These are phyloP conservation scores for Quercus berberidifolia DNA, from an alignment of 306 rosid genomes.

Conservation along the genomic window DNA sequence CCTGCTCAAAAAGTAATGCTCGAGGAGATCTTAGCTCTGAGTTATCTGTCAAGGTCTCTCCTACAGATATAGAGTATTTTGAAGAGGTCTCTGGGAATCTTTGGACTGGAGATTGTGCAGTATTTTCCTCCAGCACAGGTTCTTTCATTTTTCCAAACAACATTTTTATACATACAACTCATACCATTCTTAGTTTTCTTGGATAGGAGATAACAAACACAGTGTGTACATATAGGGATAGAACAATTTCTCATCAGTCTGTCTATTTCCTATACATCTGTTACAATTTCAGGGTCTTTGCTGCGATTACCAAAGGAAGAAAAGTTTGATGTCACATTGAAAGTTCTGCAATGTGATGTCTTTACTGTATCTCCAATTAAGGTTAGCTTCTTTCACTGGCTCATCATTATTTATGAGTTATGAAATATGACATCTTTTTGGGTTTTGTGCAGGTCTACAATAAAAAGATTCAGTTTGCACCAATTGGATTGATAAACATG, in stretches of 20 bases:
- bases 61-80: slow-evolving; percentile 35
- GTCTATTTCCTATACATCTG: background rate
- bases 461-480: slow-evolving; percentile 27
- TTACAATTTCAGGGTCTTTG: slow-evolving; percentile 20
- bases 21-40: background rate
- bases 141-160: background rate
- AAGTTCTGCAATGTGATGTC: slow-evolving; percentile 31
- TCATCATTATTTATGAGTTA: background rate
- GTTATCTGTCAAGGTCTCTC: slow-evolving; percentile 28
- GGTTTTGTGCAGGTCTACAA: slow-evolving; percentile 23
- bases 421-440: background rate
- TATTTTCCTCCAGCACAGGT: slow-evolving; percentile 34
- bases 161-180: background rate
- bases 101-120: slow-evolving; percentile 41
- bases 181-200: no score
- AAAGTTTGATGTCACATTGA: slow-evolving; percentile 18
- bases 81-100: slow-evolving; percentile 30
- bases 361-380: slow-evolving; percentile 35
- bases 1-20: slow-evolving; percentile 12
- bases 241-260: background rate
- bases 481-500: slow-evolving; percentile 38
- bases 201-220: background rate
- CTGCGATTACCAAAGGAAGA: slow-evolving; percentile 26
- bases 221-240: background rate
- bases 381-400: slow-evolving; percentile 16